Conservation (phyloP, 306 rosid genomes). For the Cucumis hystrix region DNA sequence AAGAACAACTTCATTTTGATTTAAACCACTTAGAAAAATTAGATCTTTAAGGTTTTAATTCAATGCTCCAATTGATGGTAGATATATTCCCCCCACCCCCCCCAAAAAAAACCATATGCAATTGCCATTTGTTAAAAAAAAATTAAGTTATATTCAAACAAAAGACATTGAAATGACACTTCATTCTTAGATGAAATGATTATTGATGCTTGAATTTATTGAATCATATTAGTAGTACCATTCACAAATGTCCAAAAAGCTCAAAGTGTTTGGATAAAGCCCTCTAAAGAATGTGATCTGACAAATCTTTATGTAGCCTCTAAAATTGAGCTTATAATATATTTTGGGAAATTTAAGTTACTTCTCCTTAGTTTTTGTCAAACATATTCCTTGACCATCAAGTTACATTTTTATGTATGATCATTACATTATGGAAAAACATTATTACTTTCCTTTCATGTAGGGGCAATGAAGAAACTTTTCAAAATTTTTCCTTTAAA, state of each 20-base stretch:
- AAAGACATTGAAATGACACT: background rate
- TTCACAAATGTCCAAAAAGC: constrained; percentile 7
- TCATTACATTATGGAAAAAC: background rate
- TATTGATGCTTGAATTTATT: background rate
- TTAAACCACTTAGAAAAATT: background rate
- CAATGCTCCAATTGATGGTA: background rate
- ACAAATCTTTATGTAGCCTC: background rate
- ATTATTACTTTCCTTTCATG: background rate
- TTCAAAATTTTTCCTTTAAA: background rate
- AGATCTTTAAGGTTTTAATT: background rate
- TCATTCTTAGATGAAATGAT: background rate
- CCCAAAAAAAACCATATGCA: background rate
- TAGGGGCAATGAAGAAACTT: constrained; percentile 1
- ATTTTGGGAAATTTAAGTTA: background rate
- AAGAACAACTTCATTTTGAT: background rate
- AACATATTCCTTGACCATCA: background rate
- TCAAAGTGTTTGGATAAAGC: background rate
- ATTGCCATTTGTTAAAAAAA: background rate
- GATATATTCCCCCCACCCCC: background rate
- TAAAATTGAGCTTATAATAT: background rate
- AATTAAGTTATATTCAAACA: background rate
- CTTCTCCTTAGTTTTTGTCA: too few species aligned
- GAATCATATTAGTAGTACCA: background rate
- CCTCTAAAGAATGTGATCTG: background rate
- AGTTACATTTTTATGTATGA: background rate